Conservation (phyloP, 768 basidiomycete genomes). For the Rhizopogon vinicolor region DNA sequence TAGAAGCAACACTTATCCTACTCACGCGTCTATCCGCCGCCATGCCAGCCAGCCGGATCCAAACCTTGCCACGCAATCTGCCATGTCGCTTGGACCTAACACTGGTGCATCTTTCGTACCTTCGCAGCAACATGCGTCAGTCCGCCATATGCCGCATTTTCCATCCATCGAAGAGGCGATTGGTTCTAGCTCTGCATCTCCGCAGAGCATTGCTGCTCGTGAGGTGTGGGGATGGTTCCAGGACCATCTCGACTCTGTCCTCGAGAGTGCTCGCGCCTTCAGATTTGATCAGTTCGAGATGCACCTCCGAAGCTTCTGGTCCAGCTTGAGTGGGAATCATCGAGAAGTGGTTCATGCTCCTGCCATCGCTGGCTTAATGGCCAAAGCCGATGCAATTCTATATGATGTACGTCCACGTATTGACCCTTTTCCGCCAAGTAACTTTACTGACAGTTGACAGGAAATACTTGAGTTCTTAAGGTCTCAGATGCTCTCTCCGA, state of each 20-base stretch:
- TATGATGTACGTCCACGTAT: constrained; percentile 71
- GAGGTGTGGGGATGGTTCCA: constrained; percentile 93
- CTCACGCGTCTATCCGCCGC: constrained; percentile 74
- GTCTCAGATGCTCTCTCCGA: constrained; percentile 77
- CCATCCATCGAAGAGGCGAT: constrained; percentile 85
- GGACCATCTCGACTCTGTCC: constrained; percentile 79
- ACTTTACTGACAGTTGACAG: constrained; percentile 34
- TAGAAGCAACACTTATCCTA: constrained; percentile 55
- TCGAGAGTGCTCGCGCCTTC: constrained; percentile 73
- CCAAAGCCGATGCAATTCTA: constrained; percentile 83
- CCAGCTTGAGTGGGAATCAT: constrained; percentile 63
- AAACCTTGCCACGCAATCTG: constrained; percentile 49
- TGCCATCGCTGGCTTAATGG: constrained; percentile 83
- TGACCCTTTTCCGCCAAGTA: constrained; percentile 1
- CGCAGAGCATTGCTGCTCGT: constrained; percentile 74
- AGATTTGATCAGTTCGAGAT: constrained; percentile 90
- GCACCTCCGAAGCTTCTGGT: constrained; percentile 84
- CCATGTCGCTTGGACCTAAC: constrained; percentile 48
- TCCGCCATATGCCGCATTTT: constrained; percentile 75
- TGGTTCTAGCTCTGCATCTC: constrained; percentile 65
- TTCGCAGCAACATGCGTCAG: constrained; percentile 52
- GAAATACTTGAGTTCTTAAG: constrained; percentile 86
- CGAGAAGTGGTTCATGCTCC: constrained; percentile 89
- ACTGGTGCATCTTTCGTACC: constrained; percentile 41
- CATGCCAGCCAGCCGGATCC: constrained; percentile 55